phyloP scores from a whole-genome alignment of 192 early-diverging fungal genomes.

The Glomus cerebriforme region DNA sequence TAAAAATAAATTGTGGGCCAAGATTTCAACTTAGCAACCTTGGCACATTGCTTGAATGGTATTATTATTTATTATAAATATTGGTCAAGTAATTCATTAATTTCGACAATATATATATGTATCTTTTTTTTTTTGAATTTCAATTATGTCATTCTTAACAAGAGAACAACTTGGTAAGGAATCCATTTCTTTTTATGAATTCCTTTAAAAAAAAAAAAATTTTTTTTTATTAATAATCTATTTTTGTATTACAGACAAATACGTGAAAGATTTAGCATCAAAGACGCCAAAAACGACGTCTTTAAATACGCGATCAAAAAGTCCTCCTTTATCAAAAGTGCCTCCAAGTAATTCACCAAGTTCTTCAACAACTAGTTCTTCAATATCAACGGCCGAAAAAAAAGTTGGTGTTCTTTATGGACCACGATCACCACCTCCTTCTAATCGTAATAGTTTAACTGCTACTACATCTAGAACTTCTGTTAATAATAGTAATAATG shows the following conservation, averaged over 20 bases:
- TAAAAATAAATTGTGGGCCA: too few relatives aligned
- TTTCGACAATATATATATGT: too few relatives aligned
- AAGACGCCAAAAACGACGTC: background rate
- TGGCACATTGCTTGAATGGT: too few relatives aligned
- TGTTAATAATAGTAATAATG: background rate
- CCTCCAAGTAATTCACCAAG: constrained; percentile 6
- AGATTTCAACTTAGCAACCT: too few relatives aligned
- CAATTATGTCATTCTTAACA: constrained; percentile 14
- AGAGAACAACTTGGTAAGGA: constrained; percentile 27
- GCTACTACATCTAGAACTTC: background rate
- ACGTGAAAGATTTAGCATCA: constrained; percentile 13
- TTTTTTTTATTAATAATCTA: background rate
- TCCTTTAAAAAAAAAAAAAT: background rate
- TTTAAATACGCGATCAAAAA: background rate
- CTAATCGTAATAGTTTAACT: background rate
- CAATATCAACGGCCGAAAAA: background rate
- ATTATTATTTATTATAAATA: too few relatives aligned
- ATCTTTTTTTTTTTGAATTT: too few relatives aligned
- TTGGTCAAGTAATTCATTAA: too few relatives aligned
- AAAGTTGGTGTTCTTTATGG: background rate
- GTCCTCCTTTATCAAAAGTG: background rate
- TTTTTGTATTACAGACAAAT: constrained; percentile 7
- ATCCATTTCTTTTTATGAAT: background rate
- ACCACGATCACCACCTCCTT: background rate
- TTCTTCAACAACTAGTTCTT: background rate